Conservation (phyloP, 1,139 yeast genomes). For the Suhomyces atakaporum region DNA sequence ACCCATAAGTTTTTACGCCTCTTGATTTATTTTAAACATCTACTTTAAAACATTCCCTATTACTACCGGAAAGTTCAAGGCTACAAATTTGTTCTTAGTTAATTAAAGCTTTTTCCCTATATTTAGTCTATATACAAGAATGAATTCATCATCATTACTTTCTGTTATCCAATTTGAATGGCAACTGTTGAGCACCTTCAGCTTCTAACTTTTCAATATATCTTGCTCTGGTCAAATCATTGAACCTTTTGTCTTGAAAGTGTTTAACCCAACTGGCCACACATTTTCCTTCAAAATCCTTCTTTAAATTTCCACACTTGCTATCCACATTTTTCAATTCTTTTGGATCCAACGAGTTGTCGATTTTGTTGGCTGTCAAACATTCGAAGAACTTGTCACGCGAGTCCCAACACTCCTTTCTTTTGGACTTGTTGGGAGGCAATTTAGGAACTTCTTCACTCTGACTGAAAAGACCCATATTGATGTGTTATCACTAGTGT, state of each 20-base stretch:
- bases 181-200: conserved; percentile 51
- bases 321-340: conserved; percentile 32
- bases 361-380: conserved; percentile 40
- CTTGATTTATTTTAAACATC: too few relatives aligned
- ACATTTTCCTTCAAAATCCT: conserved; percentile 41
- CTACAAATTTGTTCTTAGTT: neutral
- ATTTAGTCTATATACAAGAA: conserved; percentile 19
- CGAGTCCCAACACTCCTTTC: conserved; percentile 48
- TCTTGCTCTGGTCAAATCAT: conserved; percentile 43
- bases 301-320: conserved; percentile 39
- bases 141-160: conserved; percentile 6
- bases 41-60: too few relatives aligned
- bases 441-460: conserved; percentile 27
- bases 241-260: conserved; percentile 50
- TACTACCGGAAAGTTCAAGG: neutral
- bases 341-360: conserved; percentile 46
- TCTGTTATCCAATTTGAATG: conserved; percentile 41
- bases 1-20: conserved; percentile 23
- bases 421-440: conserved; percentile 45
- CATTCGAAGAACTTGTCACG: conserved; percentile 47
- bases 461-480: conserved; percentile 41
- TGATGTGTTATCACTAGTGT: conserved; percentile 1
- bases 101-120: neutral
- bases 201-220: conserved; percentile 46
- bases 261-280: conserved; percentile 50